Evolutionary conservation across 148 eudicot species (phyloP), one percentile per base, ranked within the genome.

Genomic region (Diospyros kaki): DNA sequence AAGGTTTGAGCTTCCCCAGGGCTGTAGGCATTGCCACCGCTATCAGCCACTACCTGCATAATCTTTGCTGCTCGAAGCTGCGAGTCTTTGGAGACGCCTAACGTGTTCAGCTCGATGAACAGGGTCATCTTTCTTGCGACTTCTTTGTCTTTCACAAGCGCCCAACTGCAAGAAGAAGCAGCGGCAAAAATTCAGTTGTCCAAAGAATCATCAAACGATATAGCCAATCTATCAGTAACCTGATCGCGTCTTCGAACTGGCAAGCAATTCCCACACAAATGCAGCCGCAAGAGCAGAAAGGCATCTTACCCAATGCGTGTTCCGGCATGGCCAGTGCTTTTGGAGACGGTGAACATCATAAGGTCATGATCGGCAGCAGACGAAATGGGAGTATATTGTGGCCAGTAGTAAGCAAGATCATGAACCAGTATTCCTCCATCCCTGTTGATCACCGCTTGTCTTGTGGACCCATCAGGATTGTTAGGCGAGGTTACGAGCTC

Each of bases 341-440:
- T 94, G 55, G 98, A 94, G 58, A 83, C 58, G 2, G 97, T 91
- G 72, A 94, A 94, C 0, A 94, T 78, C 98, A 94, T 91, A 64
- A 90, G 61, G 70, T 90, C 97, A 60, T 72, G 77, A 66, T 86
- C 81, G 48, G 83, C 83, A 4, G 82, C 63, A 3, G 69, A 39
- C 41, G 93, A 83, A 15, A 95, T 92, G 56, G 98, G 83, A 40
- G 96, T 88, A 71, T 88, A 90, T 40, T 94, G 97, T 9, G 98
- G 97, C 98, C 98, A 94, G 61, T 88, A 91, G 78, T 94, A 91
- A 28, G 98, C 98, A 66, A 89, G 89, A 65, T 95, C 98, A 78
- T 87, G 86, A 13, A 95, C 83, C 4, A 82, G 64, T 75, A 81
- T 78, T n/a, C 92, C 97, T 17, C 73, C 77, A 42, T 74, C 79